phyloP scores from a whole-genome alignment of 2,329 filamentous ascomycete genomes.

The Coniella lustricola region DNA sequence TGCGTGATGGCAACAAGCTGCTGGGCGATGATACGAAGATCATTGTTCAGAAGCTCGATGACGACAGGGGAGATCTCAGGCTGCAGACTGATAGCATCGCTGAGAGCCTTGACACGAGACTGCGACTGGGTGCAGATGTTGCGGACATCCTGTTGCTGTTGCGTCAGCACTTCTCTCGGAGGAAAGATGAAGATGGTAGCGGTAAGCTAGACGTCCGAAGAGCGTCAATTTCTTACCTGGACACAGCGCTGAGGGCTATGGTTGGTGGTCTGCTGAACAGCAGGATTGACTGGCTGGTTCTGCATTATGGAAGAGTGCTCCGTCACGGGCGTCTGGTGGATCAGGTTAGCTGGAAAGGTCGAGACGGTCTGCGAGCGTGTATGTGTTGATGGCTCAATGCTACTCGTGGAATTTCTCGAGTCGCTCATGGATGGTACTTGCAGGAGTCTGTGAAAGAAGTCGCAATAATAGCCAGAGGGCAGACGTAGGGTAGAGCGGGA shows the following conservation, averaged over 20 bases:
- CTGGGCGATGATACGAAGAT: conserved; percentile 8
- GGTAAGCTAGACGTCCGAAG: not conserved
- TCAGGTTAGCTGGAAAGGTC: not conserved
- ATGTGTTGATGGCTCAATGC: not conserved
- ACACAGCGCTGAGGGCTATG: not conserved
- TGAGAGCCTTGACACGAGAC: conserved; percentile 1
- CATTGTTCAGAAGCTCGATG: conserved; percentile 7
- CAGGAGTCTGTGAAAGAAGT: no score
- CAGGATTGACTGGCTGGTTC: not conserved
- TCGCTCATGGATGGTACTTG: conserved; percentile 6
- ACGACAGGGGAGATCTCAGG: conserved; percentile 10
- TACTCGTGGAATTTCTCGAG: not conserved
- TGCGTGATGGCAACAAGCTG: conserved; percentile 9
- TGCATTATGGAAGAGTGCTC: conserved; percentile 1
- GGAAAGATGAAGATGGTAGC: no score
- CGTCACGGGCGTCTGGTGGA: conserved; percentile 1
- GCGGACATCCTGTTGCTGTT: conserved; percentile 6
- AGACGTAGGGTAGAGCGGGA: no score
- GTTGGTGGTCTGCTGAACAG: not conserved
- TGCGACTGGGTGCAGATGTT: conserved; percentile 5
- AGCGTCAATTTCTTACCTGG: conserved; percentile 5
- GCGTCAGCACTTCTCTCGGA: not conserved
- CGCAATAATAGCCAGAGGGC: no score
- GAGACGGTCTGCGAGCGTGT: conserved; percentile 1
- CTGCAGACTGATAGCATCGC: conserved; percentile 9